Conservation (phyloP, 352 stramenopile genomes). For the Aphanomyces astaci region DNA sequence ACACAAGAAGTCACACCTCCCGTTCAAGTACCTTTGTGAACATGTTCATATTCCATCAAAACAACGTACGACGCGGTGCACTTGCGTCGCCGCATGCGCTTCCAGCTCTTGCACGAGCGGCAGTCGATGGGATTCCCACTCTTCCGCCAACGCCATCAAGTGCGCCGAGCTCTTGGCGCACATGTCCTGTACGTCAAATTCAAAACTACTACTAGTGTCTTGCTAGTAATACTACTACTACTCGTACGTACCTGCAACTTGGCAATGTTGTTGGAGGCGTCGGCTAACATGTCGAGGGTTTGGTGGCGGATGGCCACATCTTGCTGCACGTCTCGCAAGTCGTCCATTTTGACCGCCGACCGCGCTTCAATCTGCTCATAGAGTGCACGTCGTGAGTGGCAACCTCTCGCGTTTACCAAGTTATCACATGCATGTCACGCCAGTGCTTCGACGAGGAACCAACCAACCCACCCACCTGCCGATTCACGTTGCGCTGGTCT, state of each 20-base stretch:
- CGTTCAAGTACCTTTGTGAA: too few species aligned
- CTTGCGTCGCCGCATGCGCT: slow-evolving; percentile 33
- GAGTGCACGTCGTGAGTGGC: too few species aligned
- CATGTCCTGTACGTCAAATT: slow-evolving; percentile 29
- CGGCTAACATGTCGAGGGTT: slow-evolving; percentile 50
- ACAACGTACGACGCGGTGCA: not conserved
- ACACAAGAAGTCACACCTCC: too few species aligned
- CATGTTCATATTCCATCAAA: too few species aligned
- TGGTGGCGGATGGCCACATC: slow-evolving; percentile 44
- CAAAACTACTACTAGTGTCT: too few species aligned
- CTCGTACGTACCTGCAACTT: slow-evolving; percentile 49
- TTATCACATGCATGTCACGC: too few species aligned
- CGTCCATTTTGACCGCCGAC: not conserved
- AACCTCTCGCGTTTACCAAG: too few species aligned
- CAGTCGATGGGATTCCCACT: slow-evolving; percentile 45
- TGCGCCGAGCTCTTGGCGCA: slow-evolving; percentile 46
- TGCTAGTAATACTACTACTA: too few species aligned
- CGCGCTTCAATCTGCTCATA: not conserved
- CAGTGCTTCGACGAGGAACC: too few species aligned
- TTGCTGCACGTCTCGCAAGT: slow-evolving; percentile 34
- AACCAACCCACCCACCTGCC: not conserved
- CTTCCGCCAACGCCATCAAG: slow-evolving; percentile 37
- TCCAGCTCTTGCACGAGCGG: slow-evolving; percentile 46
- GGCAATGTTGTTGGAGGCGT: slow-evolving; percentile 53
- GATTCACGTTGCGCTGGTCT: not conserved